Conservation (phyloP, 2,329 filamentous ascomycete species). For the Teratosphaeria viscida region DNA sequence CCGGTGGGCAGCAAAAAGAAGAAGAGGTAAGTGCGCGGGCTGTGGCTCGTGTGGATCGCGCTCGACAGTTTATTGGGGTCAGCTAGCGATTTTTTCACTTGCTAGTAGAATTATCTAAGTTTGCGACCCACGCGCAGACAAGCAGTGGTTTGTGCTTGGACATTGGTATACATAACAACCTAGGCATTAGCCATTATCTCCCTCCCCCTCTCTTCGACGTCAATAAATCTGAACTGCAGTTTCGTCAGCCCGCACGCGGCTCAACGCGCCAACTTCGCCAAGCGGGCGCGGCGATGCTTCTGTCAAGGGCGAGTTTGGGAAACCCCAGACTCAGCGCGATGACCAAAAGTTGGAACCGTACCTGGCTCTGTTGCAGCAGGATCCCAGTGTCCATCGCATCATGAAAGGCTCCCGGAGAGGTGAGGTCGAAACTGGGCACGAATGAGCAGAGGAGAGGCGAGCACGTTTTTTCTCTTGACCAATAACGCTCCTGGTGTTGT, state of each 20-base stretch:
- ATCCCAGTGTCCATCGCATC: background rate
- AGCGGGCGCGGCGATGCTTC: too few relatives aligned
- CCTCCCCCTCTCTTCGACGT: too few relatives aligned
- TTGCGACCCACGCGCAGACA: background rate
- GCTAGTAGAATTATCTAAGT: background rate
- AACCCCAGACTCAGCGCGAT: background rate
- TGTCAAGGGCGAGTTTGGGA: too few relatives aligned
- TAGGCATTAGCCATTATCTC: too few relatives aligned
- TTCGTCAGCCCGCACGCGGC: too few relatives aligned
- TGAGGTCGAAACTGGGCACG: background rate
- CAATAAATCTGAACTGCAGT: too few relatives aligned
- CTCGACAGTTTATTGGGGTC: too few relatives aligned
- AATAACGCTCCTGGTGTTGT: background rate
- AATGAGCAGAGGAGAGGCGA: background rate
- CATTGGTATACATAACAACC: background rate
- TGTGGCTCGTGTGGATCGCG: too few relatives aligned
- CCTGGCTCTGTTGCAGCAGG: background rate
- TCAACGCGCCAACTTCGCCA: too few relatives aligned
- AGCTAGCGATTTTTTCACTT: background rate
- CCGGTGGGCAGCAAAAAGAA: background rate
- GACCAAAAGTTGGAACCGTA: background rate
- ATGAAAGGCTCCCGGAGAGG: background rate
- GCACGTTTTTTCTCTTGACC: background rate
- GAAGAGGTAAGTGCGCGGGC: background rate
- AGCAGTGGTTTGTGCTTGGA: background rate